Percentiles rank a stretch among this genome's conserved stretches.
These are phyloP conservation scores for Arctostaphylos glauca DNA, from an alignment of 148 eudicot genomes.

Conservation along the genomic window DNA sequence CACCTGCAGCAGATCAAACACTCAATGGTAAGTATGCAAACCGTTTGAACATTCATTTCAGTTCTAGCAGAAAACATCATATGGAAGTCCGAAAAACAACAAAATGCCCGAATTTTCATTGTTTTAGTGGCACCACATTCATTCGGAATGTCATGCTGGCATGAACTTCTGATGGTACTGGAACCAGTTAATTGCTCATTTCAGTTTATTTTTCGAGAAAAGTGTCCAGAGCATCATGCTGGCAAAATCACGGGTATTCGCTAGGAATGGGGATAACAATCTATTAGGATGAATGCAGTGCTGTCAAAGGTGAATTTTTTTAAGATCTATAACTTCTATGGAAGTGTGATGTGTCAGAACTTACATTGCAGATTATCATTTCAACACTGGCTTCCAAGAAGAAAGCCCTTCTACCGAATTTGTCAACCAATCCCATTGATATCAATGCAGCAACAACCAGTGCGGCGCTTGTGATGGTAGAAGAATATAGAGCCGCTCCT, in stretches of 20 bases:
- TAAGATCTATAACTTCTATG: neutral
- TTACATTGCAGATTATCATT: conserved; percentile 79
- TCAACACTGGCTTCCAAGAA: conserved; percentile 68
- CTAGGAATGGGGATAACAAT: neutral
- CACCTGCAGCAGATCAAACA: conserved; percentile 46
- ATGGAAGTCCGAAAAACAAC: neutral
- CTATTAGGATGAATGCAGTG: neutral
- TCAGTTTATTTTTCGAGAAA: neutral
- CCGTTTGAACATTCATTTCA: neutral
- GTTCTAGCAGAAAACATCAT: neutral
- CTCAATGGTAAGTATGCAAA: neutral
- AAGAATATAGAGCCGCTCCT: conserved; percentile 62
- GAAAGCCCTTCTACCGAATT: conserved; percentile 72
- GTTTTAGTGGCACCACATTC: neutral
- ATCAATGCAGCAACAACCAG: conserved; percentile 68
- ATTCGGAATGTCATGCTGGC: neutral
- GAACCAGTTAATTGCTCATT: neutral
- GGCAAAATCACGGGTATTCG: neutral
- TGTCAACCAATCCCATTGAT: conserved; percentile 78
- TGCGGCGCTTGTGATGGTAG: conserved; percentile 70
- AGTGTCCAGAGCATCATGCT: neutral
- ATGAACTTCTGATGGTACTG: neutral
- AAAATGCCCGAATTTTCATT: neutral
- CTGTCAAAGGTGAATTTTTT: neutral
- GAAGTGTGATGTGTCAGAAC: neutral